These are phyloP conservation scores for Pseudotsuga menziesii DNA, from an alignment of 75 land plant genomes.

Conservation along the genomic window DNA sequence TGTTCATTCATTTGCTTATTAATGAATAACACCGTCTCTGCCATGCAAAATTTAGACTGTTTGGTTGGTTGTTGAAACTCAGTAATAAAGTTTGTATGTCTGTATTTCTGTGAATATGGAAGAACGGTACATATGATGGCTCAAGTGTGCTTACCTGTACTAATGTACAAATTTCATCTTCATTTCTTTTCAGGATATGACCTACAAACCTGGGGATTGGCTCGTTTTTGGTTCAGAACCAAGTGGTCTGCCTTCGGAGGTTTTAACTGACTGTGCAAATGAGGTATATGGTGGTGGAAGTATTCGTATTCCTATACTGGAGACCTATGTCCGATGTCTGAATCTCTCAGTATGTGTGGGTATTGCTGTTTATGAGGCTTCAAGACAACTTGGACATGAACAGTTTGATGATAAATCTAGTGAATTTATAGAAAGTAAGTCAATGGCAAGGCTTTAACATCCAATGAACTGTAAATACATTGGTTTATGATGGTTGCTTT, in stretches of 20 bases:
- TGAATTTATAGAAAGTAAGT: neutral
- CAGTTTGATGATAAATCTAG: slow-evolving; percentile 24
- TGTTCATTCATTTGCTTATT: too few relatives aligned
- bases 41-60: neutral
- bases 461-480: too few relatives aligned
- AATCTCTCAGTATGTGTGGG: slow-evolving; percentile 96
- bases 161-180: neutral
- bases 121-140: neutral
- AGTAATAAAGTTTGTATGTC: neutral
- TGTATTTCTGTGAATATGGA: neutral
- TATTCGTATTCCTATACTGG: slow-evolving; percentile 85
- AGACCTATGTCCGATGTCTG: slow-evolving; percentile 88
- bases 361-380: slow-evolving; percentile 90
- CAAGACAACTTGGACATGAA: slow-evolving; percentile 78
- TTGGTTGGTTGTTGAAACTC: neutral
- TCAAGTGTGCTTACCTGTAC: neutral
- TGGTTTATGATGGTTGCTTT: too few relatives aligned
- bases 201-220: slow-evolving; percentile 87
- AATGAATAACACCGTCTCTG: neutral
- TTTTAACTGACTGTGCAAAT: slow-evolving; percentile 49
- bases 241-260: slow-evolving; percentile 73
- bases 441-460: too few relatives aligned
- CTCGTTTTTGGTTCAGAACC: slow-evolving; percentile 95
- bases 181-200: slow-evolving; percentile 62
- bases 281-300: slow-evolving; percentile 76